Base-by-base conservation (phyloP, 768 basidiomycete species). In the Boletus reticulatus region DNA sequence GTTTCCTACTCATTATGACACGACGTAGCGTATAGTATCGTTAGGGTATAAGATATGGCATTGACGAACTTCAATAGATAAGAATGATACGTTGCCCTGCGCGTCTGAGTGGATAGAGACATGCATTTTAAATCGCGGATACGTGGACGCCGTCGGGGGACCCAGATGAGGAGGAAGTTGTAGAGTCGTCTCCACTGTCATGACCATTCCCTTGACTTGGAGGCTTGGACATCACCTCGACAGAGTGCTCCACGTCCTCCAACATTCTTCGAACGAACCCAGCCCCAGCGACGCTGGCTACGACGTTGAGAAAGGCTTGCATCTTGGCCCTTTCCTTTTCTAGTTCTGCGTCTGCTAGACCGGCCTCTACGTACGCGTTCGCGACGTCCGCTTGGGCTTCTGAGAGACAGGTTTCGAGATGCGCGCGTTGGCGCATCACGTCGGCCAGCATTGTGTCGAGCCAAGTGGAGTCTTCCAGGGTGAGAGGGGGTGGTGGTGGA, bases 241-340 rank as follows among this genome's bases (percentile, higher is more conserved):
- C 36, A 34, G 57, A 60, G 12, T 43, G 43, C 3, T 43, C 53
- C 32, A 64, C 67, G 13, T 62, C 57, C 48, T 56, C 54, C 43
- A 71, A 36, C 56, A 70, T 52, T 41, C 64, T 65, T 38, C 63
- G 57, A 22, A 73, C 66, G 43, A 71, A 67, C 8, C 66, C 67
- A 1, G 11, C 34, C 31, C 70, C 70, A 0, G 69, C 71, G n/a
- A 71, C 58, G 11, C 44, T 37, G 11, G 54, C 61, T 0, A 73
- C 60, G 19, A 19, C 43, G 47, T 68, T 44, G 34, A 72, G 38
- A 54, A 71, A 68, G 4, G 36, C 48, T 27, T 71, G 70, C 65
- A 62, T 67, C 32, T 43, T 29, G 16, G 52, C 24, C 36, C 41
- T 60, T 56, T 70, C 70, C n/a, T 59, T 52, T 22, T 53, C 56